Base-by-base conservation (phyloP, 257 asterid genomes). In the Petunia axillaris region DNA sequence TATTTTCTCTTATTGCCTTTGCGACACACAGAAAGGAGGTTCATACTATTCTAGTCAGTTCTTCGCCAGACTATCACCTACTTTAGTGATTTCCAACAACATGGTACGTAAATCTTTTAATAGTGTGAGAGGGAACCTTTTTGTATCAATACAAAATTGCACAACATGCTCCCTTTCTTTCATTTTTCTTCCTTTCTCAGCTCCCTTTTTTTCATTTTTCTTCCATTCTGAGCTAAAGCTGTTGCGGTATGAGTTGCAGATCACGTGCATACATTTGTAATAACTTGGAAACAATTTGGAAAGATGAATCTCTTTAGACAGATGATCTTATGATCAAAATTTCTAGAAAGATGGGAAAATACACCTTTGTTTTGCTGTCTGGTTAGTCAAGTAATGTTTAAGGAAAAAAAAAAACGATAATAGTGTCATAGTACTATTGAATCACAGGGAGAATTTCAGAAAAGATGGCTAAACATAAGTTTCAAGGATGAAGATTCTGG, bases 41-140 rank as follows among this genome's bases (percentile, higher is more conserved):
- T 84, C 88, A 6, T 83, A 85, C 79, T 78, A 82, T 76, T 90
- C 83, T 88, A 87, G 83, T 81, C 98, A 92, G 90, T 95, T 93
- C 83, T 81, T 82, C 64, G 91, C 91, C 74, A 89, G 95, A 89
- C 88, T 95, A 76, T 93, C 99, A 81, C 88, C 97, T 76, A 81
- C 85, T 73, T 62, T 93, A 78, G 86, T 93, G 14, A 83, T 95
- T 83, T 88, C 96, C 48, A 92, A 86, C 81, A 90, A 91, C 92
- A 93, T 91, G 98, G 99, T 95, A 89, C 64, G 87, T 43, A 80
- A 77, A 58, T 71, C 77, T 40, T 66, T 48, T 63, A 77, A 6
- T 55, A 50, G 46, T 46, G 60, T 36, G 58, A 44, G 74, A 53
- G 62, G 43, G 81, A 64, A 60, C 16, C 55, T 63, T 43, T 59